phyloP scores from a whole-genome alignment of 2,329 filamentous ascomycete species.

The Cytospora piceae region DNA sequence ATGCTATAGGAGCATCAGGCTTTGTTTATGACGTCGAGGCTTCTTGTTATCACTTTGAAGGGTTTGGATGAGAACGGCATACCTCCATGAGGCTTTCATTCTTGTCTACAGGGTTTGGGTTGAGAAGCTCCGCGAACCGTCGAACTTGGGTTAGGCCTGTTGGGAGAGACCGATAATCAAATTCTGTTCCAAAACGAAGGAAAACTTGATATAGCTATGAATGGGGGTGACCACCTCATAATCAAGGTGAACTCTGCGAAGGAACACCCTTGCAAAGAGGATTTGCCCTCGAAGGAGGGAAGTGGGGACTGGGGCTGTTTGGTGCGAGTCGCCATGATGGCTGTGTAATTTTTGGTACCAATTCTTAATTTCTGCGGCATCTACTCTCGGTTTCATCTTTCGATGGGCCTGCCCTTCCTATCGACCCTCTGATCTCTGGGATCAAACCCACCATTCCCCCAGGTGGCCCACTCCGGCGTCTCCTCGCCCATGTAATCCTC shows the following conservation, averaged over 20 bases:
- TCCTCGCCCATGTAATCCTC: slow-evolving; percentile 87
- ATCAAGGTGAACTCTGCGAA: neutral
- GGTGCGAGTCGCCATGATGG: too few species aligned
- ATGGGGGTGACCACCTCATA: neutral
- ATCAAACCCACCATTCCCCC: slow-evolving; percentile 94
- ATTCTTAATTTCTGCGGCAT: neutral
- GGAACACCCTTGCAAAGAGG: neutral
- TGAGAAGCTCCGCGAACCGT: neutral
- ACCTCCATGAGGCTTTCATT: neutral
- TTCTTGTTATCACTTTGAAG: neutral
- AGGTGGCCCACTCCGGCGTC: slow-evolving; percentile 92
- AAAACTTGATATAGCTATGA: neutral
- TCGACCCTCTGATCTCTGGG: slow-evolving; percentile 86
- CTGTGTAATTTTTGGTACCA: neutral
- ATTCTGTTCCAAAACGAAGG: neutral
- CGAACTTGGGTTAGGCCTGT: neutral
- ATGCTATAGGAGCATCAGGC: neutral
- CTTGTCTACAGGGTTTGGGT: neutral
- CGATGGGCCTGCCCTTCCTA: slow-evolving; percentile 75
- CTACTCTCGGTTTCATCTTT: slow-evolving; percentile 35
- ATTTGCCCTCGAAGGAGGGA: slow-evolving; percentile 33
- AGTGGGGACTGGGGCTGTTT: neutral
- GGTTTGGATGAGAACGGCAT: neutral
- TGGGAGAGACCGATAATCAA: neutral
- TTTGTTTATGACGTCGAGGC: neutral